These are phyloP conservation scores for Trichoderma atrobrunneum DNA, from an alignment of 2,329 filamentous ascomycete species.

Conservation along the genomic window DNA sequence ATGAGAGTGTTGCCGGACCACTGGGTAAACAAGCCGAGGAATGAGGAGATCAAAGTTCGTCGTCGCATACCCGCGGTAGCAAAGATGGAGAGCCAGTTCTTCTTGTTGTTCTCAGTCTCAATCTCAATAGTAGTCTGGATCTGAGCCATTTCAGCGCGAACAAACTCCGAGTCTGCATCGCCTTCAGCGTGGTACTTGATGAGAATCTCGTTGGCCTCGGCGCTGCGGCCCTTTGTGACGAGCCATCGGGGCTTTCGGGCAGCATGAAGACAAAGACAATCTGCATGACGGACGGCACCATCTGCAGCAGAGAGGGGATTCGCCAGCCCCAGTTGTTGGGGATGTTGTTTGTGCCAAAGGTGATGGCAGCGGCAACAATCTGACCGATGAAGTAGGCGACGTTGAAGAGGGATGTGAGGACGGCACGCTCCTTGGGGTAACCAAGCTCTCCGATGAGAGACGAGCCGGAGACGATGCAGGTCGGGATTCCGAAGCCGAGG, in stretches of 20 bases:
- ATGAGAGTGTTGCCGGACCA: conserved; percentile 8
- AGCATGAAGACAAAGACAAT: conserved; percentile 11
- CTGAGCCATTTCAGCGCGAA: conserved; percentile 8
- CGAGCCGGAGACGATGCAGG: conserved; percentile 2
- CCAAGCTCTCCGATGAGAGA: conserved; percentile 1
- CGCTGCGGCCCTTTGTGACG: conserved; percentile 1
- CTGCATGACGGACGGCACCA: conserved; percentile 6
- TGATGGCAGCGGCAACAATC: background rate
- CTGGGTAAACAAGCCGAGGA: conserved; percentile 4
- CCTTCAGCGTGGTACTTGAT: conserved; percentile 12
- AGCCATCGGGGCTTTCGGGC: conserved; percentile 18
- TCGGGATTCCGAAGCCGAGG: conserved; percentile 2
- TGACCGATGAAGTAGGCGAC: conserved; percentile 3
- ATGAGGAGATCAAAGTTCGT: background rate
- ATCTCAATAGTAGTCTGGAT: conserved; percentile 8
- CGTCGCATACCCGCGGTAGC: background rate
- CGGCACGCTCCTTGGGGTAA: conserved; percentile 6
- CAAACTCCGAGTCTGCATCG: conserved; percentile 10
- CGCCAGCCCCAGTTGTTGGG: conserved; percentile 11
- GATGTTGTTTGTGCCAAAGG: conserved; percentile 3
- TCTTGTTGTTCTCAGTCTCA: background rate
- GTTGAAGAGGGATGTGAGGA: conserved; percentile 6
- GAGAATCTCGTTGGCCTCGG: conserved; percentile 9
- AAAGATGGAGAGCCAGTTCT: conserved; percentile 1
- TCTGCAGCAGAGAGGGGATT: conserved; percentile 14